Evolutionary conservation across 805 yeast species (phyloP).

Genomic region (Peterozyma toletana): DNA sequence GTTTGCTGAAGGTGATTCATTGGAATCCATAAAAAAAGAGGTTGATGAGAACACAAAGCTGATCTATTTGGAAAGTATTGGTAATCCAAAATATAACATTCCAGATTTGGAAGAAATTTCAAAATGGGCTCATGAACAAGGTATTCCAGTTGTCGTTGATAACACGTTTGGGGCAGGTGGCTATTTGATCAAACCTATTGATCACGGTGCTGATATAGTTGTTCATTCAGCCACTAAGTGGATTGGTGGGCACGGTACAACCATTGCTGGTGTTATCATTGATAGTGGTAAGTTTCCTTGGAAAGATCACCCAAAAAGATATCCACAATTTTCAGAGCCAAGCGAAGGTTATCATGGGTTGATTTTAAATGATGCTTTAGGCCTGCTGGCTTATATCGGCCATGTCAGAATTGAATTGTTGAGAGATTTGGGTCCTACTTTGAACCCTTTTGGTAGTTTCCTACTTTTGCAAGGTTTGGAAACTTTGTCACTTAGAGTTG

Average conservation of each 20-base stretch:
- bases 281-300: slow-evolving; percentile 94
- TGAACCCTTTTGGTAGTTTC: slow-evolving; percentile 87
- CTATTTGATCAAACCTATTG: slow-evolving; percentile 73
- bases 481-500: slow-evolving; percentile 88
- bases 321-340: slow-evolving; percentile 88
- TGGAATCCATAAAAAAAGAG: slow-evolving; percentile 62
- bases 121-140: slow-evolving; percentile 75
- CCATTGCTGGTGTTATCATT: slow-evolving; percentile 85
- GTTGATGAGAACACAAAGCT: slow-evolving; percentile 88
- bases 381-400: slow-evolving; percentile 69
- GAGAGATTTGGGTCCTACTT: slow-evolving; percentile 87
- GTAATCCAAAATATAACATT: slow-evolving; percentile 87
- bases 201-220: slow-evolving; percentile 86
- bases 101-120: slow-evolving; percentile 82
- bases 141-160: slow-evolving; percentile 87
- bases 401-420: slow-evolving; percentile 78
- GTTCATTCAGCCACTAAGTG: slow-evolving; percentile 95
- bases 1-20: slow-evolving; percentile 74
- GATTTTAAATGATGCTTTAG: slow-evolving; percentile 73
- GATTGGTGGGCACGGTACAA: slow-evolving; percentile 97
- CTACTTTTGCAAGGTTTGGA: slow-evolving; percentile 86
- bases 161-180: slow-evolving; percentile 99
- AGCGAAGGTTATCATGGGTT: slow-evolving; percentile 93
- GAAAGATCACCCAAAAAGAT: slow-evolving; percentile 76
- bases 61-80: slow-evolving; percentile 81